These are phyloP conservation scores for Teunomyces funiuensis DNA, from an alignment of 805 yeast species.

Conservation along the genomic window DNA sequence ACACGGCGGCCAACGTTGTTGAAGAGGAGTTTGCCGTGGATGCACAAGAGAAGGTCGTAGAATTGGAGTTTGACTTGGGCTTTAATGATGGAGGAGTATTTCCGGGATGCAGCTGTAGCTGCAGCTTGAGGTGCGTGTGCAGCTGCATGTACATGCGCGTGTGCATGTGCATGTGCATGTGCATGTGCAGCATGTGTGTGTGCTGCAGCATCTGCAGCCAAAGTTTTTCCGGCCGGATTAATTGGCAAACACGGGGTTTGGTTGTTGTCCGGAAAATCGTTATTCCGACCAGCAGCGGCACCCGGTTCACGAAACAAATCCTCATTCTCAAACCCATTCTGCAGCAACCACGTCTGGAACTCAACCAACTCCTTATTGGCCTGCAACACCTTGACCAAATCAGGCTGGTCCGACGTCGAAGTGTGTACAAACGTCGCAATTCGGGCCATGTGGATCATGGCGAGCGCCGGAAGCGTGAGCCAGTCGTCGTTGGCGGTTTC, in stretches of 20 bases:
- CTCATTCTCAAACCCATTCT: constrained; percentile 33
- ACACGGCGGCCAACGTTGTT: constrained; percentile 33
- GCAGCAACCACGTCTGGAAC: constrained; percentile 34
- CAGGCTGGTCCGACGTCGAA: constrained; percentile 24
- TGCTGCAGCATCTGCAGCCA: too few species aligned
- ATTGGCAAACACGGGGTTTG: too few species aligned
- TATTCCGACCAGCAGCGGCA: too few species aligned
- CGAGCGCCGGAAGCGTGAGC: constrained; percentile 47
- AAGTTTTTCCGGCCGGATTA: too few species aligned
- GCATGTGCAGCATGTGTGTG: too few species aligned
- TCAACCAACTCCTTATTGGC: constrained; percentile 30
- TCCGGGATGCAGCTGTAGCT: too few species aligned
- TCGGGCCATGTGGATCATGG: constrained; percentile 44
- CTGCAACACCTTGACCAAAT: constrained; percentile 27
- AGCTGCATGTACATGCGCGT: too few species aligned
- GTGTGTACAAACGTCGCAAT: constrained; percentile 38
- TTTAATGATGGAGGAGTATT: constrained; percentile 22
- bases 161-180: too few species aligned
- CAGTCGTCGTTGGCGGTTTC: constrained; percentile 45
- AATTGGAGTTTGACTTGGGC: constrained; percentile 40
- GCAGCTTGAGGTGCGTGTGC: not conserved
- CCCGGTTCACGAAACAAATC: too few species aligned
- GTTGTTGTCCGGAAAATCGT: too few species aligned
- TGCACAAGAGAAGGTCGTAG: constrained; percentile 34
- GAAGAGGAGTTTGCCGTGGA: constrained; percentile 37